Evolutionary conservation across 768 basidiomycete species (phyloP), one percentile per base, ranked within the genome.

Genomic region (Lenzites betulinus): DNA sequence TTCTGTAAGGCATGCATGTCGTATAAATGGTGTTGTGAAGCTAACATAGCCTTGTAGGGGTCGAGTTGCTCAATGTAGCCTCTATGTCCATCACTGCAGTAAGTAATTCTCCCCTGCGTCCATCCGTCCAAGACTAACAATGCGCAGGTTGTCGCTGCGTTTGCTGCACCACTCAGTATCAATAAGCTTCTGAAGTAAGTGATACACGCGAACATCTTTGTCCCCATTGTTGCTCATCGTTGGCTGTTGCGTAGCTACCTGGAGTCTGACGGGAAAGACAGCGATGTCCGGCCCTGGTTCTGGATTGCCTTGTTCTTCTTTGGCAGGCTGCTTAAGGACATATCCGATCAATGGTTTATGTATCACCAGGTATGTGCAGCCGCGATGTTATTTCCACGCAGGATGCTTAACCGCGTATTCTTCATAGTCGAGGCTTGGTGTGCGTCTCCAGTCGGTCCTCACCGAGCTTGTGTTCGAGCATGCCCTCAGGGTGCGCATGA

Each of bases 401-500:
- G 4, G 3, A 6, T 15, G 9, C 43, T 51, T 25, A 47, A 18
- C 4, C 43, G 12, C 26, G 8, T 7, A 26, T 26, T 50, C 6
- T 8, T 9, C 11, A 23, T 25, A 65, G 64, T 85, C 81, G 0
- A 74, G 83, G 5, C 71, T 75, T 9, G 64, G 81, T 23, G 80
- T 84, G 13, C 82, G 80, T 3, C 65, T 73, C 5, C 84, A 89
- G 67, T 78, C 75, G 33, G 75, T 84, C 58, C 65, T 85, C 48
- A 83, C 82, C 7, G 78, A 83, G 65, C 76, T 84, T 18, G 68
- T 85, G 22, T 83, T 84, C 68, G 78, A 82, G 52, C 83, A 85
- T 62, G 72, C 83, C 1, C 78, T 93, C 7, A 80, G 86, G 30
- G 83, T 90, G 43, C 80, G 88, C 33, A 77, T 87, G 73, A 83